These are phyloP conservation scores for Backusella mclennaniae DNA, from an alignment of 192 early-diverging fungal species.

Conservation along the genomic window DNA sequence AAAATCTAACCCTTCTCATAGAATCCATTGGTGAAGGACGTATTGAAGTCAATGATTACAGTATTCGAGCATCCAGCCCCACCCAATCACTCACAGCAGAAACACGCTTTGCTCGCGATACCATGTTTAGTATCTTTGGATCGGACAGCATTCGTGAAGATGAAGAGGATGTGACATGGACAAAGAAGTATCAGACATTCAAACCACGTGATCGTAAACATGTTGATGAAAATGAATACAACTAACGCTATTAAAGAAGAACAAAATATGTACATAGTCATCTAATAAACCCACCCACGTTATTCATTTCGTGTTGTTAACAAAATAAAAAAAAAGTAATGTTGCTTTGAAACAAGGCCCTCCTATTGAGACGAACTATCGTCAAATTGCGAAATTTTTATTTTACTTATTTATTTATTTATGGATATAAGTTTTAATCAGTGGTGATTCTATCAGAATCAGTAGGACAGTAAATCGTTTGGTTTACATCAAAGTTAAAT, in stretches of 20 bases:
- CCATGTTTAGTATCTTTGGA: neutral
- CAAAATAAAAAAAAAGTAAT: too few relatives aligned
- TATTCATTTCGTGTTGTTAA: too few relatives aligned
- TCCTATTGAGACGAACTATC: too few relatives aligned
- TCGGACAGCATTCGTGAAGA: neutral
- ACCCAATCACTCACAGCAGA: neutral
- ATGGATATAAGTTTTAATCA: neutral
- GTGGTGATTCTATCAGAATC: conserved; percentile 10
- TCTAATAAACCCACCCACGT: too few relatives aligned
- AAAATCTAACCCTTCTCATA: too few relatives aligned
- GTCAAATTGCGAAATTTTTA: too few relatives aligned
- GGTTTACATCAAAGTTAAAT: conserved; percentile 2
- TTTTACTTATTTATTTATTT: too few relatives aligned
- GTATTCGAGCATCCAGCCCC: neutral
- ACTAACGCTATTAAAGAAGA: too few relatives aligned
- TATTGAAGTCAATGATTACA: too few relatives aligned
- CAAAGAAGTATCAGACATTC: neutral
- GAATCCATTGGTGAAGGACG: too few relatives aligned
- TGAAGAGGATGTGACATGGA: neutral
- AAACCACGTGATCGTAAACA: neutral
- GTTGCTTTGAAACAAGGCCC: too few relatives aligned
- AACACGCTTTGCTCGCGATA: neutral
- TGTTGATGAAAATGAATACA: neutral
- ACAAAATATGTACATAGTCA: too few relatives aligned
- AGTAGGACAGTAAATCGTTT: neutral